These are phyloP conservation scores for Trichocladium antarcticum DNA, from an alignment of 495 filamentous ascomycete species.

Conservation along the genomic window DNA sequence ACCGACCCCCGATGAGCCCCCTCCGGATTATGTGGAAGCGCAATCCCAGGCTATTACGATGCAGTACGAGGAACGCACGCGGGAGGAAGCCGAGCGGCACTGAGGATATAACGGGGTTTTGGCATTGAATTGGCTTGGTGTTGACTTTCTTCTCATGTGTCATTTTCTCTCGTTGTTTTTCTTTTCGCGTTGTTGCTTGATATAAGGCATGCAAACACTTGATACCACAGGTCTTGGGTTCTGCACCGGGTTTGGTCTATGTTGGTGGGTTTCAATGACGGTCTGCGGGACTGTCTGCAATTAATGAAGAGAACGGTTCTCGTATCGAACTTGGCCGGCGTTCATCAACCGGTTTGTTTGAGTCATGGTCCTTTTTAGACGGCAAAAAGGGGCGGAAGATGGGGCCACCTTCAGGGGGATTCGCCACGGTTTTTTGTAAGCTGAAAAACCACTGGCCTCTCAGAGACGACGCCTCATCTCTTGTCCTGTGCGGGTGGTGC, in stretches of 20 bases:
- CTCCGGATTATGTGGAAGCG: conserved; percentile 86
- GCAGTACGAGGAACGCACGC: conserved; percentile 37
- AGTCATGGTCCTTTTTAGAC: too few relatives aligned
- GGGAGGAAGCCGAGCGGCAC: conserved; percentile 37
- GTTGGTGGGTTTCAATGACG: background rate
- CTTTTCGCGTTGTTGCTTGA: background rate
- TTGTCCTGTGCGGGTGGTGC: too few relatives aligned
- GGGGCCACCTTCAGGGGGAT: too few relatives aligned
- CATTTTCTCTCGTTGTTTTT: background rate
- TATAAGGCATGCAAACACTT: background rate
- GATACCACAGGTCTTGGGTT: conserved; percentile 8
- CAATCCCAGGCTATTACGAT: conserved; percentile 62
- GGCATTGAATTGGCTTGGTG: background rate
- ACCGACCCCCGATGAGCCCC: conserved; percentile 61
- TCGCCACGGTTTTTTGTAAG: too few relatives aligned
- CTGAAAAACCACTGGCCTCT: too few relatives aligned
- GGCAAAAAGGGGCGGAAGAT: too few relatives aligned
- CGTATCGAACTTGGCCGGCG: background rate
- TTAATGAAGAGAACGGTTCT: background rate
- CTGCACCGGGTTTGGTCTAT: background rate
- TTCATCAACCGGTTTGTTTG: background rate
- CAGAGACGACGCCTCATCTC: too few relatives aligned
- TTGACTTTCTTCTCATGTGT: background rate
- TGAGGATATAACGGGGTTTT: conserved; percentile 7
- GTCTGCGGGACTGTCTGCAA: background rate